phyloP scores from a whole-genome alignment of 768 basidiomycete species.

The Tephrocybe rancida region DNA sequence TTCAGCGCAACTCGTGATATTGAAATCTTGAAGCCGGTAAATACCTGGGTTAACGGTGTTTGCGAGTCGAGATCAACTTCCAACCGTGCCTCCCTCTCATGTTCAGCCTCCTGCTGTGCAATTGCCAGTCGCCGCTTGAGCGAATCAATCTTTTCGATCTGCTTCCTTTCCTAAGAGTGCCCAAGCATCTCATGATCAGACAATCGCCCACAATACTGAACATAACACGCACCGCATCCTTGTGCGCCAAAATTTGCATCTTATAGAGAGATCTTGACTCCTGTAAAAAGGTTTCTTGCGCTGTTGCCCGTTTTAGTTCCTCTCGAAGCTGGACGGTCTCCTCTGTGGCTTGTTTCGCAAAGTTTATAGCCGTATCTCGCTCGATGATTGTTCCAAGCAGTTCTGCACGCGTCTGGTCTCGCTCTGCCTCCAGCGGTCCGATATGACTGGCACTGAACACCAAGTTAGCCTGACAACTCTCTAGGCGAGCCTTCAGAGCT shows the following conservation, averaged over 20 bases:
- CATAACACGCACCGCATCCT: slow-evolving; percentile 7
- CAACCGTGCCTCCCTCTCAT: background rate
- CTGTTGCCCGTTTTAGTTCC: slow-evolving; percentile 16
- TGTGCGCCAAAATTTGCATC: slow-evolving; percentile 27
- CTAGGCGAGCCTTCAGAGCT: slow-evolving; percentile 19
- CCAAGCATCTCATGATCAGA: background rate
- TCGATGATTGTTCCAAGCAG: slow-evolving; percentile 21
- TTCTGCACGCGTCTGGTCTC: slow-evolving; percentile 16
- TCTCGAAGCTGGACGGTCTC: slow-evolving; percentile 23
- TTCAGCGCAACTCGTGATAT: no score
- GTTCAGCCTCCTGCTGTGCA: slow-evolving; percentile 9
- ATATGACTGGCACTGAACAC: slow-evolving; percentile 5
- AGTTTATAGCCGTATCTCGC: slow-evolving; percentile 27
- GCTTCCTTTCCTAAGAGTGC: slow-evolving; percentile 6
- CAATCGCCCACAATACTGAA: background rate
- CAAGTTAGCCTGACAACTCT: slow-evolving; percentile 10
- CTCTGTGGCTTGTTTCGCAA: slow-evolving; percentile 28
- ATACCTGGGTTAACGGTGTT: slow-evolving; percentile 1
- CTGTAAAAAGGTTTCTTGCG: slow-evolving; percentile 24
- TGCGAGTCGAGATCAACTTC: slow-evolving; percentile 6
- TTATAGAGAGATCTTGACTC: slow-evolving; percentile 31
- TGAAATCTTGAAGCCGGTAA: background rate
- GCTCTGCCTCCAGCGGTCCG: slow-evolving; percentile 22
- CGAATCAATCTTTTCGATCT: slow-evolving; percentile 9
- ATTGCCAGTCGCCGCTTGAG: slow-evolving; percentile 18